Evolutionary conservation across 768 basidiomycete genomes (phyloP), one percentile per base, ranked within the genome.

Genomic region (Lyophyllum decastes): DNA sequence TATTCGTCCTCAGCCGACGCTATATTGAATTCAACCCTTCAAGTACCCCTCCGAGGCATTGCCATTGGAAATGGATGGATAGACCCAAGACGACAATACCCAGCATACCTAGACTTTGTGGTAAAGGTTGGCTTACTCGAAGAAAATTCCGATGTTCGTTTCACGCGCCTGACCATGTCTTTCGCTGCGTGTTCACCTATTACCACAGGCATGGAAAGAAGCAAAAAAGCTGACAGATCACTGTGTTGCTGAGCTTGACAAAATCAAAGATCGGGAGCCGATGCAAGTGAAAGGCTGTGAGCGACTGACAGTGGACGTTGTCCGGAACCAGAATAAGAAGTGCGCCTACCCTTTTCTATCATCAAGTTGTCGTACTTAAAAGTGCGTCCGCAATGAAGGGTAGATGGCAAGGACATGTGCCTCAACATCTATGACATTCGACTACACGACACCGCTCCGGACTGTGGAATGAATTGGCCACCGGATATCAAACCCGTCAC

Each of bases 51-150:
- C 8, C 82, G 81, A 44, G 97, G 97, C 1, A 75, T 83, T 16
- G 92, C 96, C 0, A 97, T 99, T 44, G 97, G 97, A 21, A 99
- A 99, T 71, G 96, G 96, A 5, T 99, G 97, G 97, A 96, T 97
- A 47, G 95, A 98, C 70, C 87, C 88, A 0, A 83, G 84, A 41
- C 78, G 80, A 55, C 97, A 99, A 74, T 99, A 98, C 70, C 86
- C 91, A 16, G 81, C 94, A 17, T 98, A 92, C 70, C 74, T 94
- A 41, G 94, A 96, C 62, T 98, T 88, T 67, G 88, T 87, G 1
- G 81, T 90, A 45, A 87, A 90, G 65, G 85, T 89, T 41, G 90
- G 90, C 2, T 71, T 98, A 30, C 72, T 98, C 50, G 88, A 90
- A 64, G 78, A 82, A 62, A 85, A 85, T 24, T 83, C 90, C 2